A percentile compares a stretch with the other conserved stretches of the same genome.
phyloP scores from a whole-genome alignment of 2,329 filamentous ascomycete genomes.

The Xylariaceae sp. region DNA sequence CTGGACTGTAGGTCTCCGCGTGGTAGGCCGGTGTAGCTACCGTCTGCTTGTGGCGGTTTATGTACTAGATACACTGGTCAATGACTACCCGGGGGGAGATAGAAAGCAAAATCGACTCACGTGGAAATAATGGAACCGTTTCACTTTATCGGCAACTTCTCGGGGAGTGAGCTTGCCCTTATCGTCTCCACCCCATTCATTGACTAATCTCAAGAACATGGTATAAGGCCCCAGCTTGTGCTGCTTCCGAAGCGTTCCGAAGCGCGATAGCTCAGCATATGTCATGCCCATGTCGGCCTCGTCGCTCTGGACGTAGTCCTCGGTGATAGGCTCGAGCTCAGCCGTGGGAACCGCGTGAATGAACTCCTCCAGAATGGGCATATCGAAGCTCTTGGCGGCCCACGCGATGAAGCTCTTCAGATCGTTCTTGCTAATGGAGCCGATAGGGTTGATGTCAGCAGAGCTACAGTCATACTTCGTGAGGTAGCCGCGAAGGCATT shows the following conservation, averaged over 20 bases:
- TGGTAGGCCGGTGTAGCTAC: too few species aligned
- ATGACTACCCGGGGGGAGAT: too few species aligned
- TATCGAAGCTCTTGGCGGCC: constrained; percentile 51
- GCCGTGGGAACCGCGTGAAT: constrained; percentile 59
- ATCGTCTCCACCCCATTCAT: constrained; percentile 37
- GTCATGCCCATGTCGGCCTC: constrained; percentile 49
- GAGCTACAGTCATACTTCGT: constrained; percentile 17
- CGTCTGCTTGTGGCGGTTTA: too few species aligned
- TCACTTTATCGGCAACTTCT: constrained; percentile 43
- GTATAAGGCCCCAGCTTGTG: constrained; percentile 44
- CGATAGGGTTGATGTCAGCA: constrained; percentile 52
- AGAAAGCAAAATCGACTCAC: too few species aligned
- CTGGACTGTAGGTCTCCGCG: constrained; percentile 35
- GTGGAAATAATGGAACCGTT: too few species aligned
- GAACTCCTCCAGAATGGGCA: constrained; percentile 65
- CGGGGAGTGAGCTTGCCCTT: constrained; percentile 28
- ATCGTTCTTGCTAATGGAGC: constrained; percentile 59
- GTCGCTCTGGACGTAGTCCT: constrained; percentile 48
- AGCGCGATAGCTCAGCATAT: constrained; percentile 41
- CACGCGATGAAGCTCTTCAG: constrained; percentile 69
- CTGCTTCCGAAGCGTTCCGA: constrained; percentile 37
- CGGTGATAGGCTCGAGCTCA: constrained; percentile 62
- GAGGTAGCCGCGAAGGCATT: constrained; percentile 39
- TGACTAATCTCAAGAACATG: constrained; percentile 42
- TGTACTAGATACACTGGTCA: too few species aligned